These are phyloP conservation scores for Cryphonectria parasitica DNA, from an alignment of 2,329 filamentous ascomycete genomes.

Conservation along the genomic window DNA sequence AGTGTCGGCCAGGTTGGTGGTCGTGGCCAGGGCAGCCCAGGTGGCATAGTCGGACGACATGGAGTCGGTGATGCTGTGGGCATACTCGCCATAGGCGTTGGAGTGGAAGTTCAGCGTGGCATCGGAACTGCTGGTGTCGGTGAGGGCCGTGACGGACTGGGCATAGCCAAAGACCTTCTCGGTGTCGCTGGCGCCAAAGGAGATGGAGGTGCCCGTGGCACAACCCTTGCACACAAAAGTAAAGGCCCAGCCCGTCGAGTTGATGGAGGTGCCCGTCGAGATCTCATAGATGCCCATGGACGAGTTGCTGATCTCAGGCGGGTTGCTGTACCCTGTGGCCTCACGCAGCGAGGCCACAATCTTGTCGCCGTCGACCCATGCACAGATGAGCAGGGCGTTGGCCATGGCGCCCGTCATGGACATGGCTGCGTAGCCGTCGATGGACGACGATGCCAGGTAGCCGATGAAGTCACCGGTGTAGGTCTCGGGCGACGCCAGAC, in stretches of 20 bases:
- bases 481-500: slow-evolving; percentile 54
- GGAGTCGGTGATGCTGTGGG: slow-evolving; percentile 38
- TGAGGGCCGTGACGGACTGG: slow-evolving; percentile 41
- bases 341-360: slow-evolving; percentile 36
- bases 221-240: slow-evolving; percentile 53
- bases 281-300: slow-evolving; percentile 45
- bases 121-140: slow-evolving; percentile 34
- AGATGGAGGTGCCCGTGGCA: slow-evolving; percentile 37
- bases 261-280: slow-evolving; percentile 49
- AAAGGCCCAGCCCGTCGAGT: slow-evolving; percentile 51
- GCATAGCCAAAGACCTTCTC: slow-evolving; percentile 44
- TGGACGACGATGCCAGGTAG: slow-evolving; percentile 49
- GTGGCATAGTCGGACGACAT: slow-evolving; percentile 39
- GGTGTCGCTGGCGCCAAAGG: slow-evolving; percentile 34
- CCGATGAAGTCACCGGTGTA: slow-evolving; percentile 57
- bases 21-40: slow-evolving; percentile 35
- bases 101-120: slow-evolving; percentile 38
- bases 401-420: slow-evolving; percentile 49
- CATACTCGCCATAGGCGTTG: slow-evolving; percentile 44
- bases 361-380: slow-evolving; percentile 48
- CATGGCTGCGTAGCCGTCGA: slow-evolving; percentile 54
- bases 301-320: slow-evolving; percentile 42
- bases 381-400: slow-evolving; percentile 47
- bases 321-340: slow-evolving; percentile 44
- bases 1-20: slow-evolving; percentile 19